Evolutionary conservation across 768 basidiomycete species (phyloP).

Genomic region (Phanerodontia chrysosporium): DNA sequence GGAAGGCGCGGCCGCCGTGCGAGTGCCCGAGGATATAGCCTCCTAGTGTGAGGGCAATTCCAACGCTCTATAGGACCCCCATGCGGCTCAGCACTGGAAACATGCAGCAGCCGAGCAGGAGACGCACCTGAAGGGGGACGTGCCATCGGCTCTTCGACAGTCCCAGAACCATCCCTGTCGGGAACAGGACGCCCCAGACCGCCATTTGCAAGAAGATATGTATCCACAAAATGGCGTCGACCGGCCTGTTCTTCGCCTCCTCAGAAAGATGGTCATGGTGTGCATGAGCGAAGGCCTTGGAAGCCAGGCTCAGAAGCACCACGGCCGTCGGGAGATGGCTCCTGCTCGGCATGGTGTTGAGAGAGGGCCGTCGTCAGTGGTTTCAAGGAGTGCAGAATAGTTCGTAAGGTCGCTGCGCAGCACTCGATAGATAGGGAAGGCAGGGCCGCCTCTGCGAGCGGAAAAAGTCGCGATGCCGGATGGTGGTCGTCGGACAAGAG

Average conservation of each 20-base stretch:
- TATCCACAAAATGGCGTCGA: constrained; percentile 77
- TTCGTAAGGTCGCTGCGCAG: neutral
- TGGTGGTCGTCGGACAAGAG: neutral
- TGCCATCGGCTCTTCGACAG: constrained; percentile 83
- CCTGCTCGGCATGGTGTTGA: neutral
- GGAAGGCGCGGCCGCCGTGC: constrained; percentile 80
- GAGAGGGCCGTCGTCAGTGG: too few species aligned
- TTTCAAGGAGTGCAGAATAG: too few species aligned
- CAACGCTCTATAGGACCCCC: constrained; percentile 46
- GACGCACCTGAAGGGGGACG: constrained; percentile 75
- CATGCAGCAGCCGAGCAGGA: neutral
- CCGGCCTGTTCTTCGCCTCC: constrained; percentile 57
- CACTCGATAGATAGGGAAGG: neutral
- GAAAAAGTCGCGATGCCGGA: neutral
- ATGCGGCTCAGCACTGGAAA: neutral
- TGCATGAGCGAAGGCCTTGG: constrained; percentile 44
- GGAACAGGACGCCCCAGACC: constrained; percentile 87
- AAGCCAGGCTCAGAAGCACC: constrained; percentile 7
- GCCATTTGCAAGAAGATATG: constrained; percentile 76
- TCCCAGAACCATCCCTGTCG: constrained; percentile 76
- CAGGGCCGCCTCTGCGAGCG: neutral
- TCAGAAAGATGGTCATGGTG: constrained; percentile 64
- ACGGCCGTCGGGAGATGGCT: neutral
- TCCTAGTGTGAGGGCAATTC: constrained; percentile 62
- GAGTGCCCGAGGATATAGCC: constrained; percentile 83